These are phyloP conservation scores for Schizothecium vesticola DNA, from an alignment of 495 filamentous ascomycete genomes.

Conservation along the genomic window DNA sequence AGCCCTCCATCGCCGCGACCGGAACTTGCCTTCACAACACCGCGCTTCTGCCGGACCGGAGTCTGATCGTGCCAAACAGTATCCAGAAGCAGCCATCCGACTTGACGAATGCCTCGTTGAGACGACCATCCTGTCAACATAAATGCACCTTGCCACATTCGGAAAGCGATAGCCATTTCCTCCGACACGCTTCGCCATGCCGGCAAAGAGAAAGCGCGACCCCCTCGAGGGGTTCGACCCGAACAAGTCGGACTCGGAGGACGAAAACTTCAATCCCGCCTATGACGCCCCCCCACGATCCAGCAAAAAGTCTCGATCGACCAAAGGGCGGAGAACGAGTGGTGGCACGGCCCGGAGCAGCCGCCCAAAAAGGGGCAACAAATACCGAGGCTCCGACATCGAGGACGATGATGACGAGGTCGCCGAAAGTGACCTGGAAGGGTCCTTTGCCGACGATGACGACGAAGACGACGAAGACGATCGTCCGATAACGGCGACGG, in stretches of 20 bases:
- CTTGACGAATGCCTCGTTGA: neutral
- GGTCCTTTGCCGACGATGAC: conserved; percentile 47
- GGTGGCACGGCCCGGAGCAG: conserved; percentile 32
- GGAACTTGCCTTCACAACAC: neutral
- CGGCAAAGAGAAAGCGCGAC: conserved; percentile 56
- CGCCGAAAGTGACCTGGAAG: conserved; percentile 52
- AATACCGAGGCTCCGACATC: conserved; percentile 57
- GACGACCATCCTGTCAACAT: neutral
- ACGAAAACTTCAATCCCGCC: conserved; percentile 64
- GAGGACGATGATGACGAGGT: conserved; percentile 55
- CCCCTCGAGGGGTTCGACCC: conserved; percentile 65
- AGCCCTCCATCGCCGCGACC: neutral
- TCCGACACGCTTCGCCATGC: conserved; percentile 13
- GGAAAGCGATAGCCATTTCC: neutral
- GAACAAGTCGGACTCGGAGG: conserved; percentile 78
- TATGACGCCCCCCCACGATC: conserved; percentile 41
- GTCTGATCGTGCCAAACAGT: neutral
- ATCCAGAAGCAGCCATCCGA: neutral
- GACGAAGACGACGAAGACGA: conserved; percentile 55
- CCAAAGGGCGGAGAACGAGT: conserved; percentile 26
- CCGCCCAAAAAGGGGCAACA: conserved; percentile 34
- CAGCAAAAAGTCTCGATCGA: conserved; percentile 35
- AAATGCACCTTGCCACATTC: neutral
- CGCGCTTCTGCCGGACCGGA: neutral
- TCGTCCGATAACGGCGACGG: conserved; percentile 58